These are phyloP conservation scores for Calocybe cyanea DNA, from an alignment of 768 basidiomycete species.

Conservation along the genomic window DNA sequence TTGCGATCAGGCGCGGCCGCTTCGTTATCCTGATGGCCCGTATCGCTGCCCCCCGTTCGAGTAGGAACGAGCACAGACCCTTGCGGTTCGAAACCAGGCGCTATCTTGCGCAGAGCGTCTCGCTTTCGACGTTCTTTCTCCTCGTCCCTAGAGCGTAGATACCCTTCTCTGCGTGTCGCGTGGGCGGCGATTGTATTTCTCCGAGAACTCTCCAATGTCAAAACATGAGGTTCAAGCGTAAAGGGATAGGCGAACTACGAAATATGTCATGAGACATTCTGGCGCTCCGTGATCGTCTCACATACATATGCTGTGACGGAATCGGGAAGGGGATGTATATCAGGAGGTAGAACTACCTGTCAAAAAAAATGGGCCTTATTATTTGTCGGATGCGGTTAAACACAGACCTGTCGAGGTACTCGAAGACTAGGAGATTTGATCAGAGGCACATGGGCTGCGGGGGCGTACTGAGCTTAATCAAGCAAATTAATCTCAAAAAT, in stretches of 20 bases:
- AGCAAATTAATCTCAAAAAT: not conserved
- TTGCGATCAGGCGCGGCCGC: slow-evolving; percentile 13
- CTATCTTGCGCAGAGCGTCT: slow-evolving; percentile 71
- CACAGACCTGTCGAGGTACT: slow-evolving; percentile 71
- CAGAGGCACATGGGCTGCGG: slow-evolving; percentile 72
- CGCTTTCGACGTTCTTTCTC: slow-evolving; percentile 65
- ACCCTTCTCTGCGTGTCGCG: slow-evolving; percentile 62
- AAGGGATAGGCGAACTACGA: slow-evolving; percentile 93
- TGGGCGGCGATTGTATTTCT: slow-evolving; percentile 63
- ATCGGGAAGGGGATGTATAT: slow-evolving; percentile 93
- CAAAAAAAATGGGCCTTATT: not conserved
- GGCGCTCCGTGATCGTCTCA: not conserved
- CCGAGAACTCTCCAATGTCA: slow-evolving; percentile 72
- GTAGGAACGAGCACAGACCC: slow-evolving; percentile 57
- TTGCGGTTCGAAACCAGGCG: slow-evolving; percentile 79
- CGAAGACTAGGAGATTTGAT: slow-evolving; percentile 92
- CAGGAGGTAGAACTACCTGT: slow-evolving; percentile 82
- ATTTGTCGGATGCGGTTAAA: not conserved
- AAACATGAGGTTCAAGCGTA: slow-evolving; percentile 83
- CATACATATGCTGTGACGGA: slow-evolving; percentile 83
- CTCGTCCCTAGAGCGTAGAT: slow-evolving; percentile 68
- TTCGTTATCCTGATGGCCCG: slow-evolving; percentile 10
- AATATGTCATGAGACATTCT: not conserved
- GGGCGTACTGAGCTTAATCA: slow-evolving; percentile 66
- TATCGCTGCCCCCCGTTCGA: slow-evolving; percentile 24